Base-by-base conservation (phyloP, 2,329 filamentous ascomycete genomes). In the Aspergillus viridinutans region DNA sequence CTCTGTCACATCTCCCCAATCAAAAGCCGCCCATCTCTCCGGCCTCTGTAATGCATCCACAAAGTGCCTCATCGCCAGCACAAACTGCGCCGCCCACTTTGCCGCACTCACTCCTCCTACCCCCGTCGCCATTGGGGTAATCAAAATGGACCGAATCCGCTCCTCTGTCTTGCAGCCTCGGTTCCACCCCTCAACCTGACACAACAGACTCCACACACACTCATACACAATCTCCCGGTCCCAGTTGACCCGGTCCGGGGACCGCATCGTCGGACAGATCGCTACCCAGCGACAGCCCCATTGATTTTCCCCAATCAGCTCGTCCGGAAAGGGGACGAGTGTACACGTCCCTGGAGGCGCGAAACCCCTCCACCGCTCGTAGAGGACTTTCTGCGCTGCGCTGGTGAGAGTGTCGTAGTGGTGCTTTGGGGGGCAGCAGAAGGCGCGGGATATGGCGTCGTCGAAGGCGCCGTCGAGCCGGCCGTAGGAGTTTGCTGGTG, bases 401-500 rank as follows among this genome's bases (percentile, higher is more conserved):
- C 69, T 65, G 0, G 81, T 83, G 0, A 83, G 72, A 1, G 79
- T 79, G 21, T 73, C 61, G 60, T 83, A 83, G 53, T 79, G 73
- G 25, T 75, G 64, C 3, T 59, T 58, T 0, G 79, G 43, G 43
- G 43, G 80, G 3, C 61, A 64, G 1, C 78, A 77, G 58, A 83
- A 78, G 10, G 74, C 73, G 32, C 74, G 72, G 0, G 80, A 82
- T 54, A 84, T 80, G 25, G 81, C 81, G 60, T 82, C 78, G 66
- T 83, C 81, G 59, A 83, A 84, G 50, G 75, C 79, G 28, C 82
- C 82, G 59, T 84, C 81, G 0, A 85, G 74, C 1, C 76, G 74
- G 28, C 75, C 81, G 64, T 82, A 83, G 1, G 80, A 82, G 62
- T 83, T 83, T 45, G 81, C 80, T 0, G 81, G 81, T 1, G 81